Base-by-base conservation (phyloP, 495 filamentous ascomycete genomes). In the Aspergillus panamensis region DNA sequence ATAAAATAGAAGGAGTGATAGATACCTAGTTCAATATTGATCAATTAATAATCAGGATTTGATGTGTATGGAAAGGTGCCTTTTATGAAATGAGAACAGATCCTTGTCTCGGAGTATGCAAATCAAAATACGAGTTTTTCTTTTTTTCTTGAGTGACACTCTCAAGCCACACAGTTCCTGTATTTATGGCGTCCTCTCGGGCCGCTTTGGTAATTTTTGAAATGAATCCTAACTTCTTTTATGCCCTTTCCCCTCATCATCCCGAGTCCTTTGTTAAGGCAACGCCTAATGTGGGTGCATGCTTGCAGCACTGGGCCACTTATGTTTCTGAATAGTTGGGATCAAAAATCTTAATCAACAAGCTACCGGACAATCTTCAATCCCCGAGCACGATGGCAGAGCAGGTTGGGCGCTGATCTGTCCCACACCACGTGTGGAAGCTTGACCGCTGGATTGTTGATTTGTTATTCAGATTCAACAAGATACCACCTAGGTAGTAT, bases 361-460 rank as follows among this genome's bases (percentile, higher is more conserved):
- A 29, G 51, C 21, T 42, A 10, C 50, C 42, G 17, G 19, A 35
- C 53, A 40, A 42, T 16, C 53, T 14, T 45, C 39, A 25, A 32
- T 20, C 48, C 51, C 53, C 53, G 42, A 51, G 44, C 42, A 57
- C 56, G 56, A 48, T 60, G 58, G 52, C 12, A 48, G 52, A 39
- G 52, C 25, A 32, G 51, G 32, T 49, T 60, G 14, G 54, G 37
- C 21, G 65, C 61, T 57, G 66, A 66, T 70, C 63, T 65, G 62
- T 63, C 51, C 60, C 49, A 65, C 60, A 58, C 67, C 69, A 72
- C 69, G 69, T 72, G 66, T 63, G 57, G 63, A 65, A 65, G 62
- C 58, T 70, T 69, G 63, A 66, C 69, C 64, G 63, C 63, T 62
- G 57, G 51, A 57, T 59, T 50, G 44, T 58, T 58, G 54, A 64